A percentile compares a stretch with the other conserved stretches of the same genome.
Conservation (phyloP, 805 yeast genomes). For the Candida insectalens region DNA sequence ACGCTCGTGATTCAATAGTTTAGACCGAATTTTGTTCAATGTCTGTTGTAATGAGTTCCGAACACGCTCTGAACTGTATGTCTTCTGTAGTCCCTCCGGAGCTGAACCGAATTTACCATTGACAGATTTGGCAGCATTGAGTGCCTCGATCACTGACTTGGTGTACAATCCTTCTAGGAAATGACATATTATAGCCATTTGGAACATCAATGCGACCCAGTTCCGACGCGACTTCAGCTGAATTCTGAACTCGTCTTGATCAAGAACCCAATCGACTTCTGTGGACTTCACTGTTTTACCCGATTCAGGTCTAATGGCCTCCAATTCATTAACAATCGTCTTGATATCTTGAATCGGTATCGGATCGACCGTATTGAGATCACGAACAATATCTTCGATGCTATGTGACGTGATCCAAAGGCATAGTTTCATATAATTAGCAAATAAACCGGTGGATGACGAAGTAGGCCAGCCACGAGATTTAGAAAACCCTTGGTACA, state of each 20-base stretch:
- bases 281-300: neutral
- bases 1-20: neutral
- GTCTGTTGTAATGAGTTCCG: neutral
- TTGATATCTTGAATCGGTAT: neutral
- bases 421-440: neutral
- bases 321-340: neutral
- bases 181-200: conserved; percentile 16
- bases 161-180: conserved; percentile 10
- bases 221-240: conserved; percentile 12
- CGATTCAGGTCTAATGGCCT: neutral
- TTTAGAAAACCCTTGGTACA: conserved; percentile 11
- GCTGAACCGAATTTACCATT: no score
- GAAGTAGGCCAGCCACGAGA: conserved; percentile 11
- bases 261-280: conserved; percentile 19
- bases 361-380: neutral
- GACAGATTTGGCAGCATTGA: no score
- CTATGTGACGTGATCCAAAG: neutral
- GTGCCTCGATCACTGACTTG: neutral
- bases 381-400: conserved; percentile 3
- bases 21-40: neutral
- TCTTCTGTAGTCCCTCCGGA: no score
- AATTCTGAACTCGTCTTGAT: conserved; percentile 13
- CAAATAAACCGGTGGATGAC: neutral
- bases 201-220: conserved; percentile 12
- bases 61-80: neutral